phyloP scores from a whole-genome alignment of 352 stramenopile genomes.

The Salisapilia sapeloensis region DNA sequence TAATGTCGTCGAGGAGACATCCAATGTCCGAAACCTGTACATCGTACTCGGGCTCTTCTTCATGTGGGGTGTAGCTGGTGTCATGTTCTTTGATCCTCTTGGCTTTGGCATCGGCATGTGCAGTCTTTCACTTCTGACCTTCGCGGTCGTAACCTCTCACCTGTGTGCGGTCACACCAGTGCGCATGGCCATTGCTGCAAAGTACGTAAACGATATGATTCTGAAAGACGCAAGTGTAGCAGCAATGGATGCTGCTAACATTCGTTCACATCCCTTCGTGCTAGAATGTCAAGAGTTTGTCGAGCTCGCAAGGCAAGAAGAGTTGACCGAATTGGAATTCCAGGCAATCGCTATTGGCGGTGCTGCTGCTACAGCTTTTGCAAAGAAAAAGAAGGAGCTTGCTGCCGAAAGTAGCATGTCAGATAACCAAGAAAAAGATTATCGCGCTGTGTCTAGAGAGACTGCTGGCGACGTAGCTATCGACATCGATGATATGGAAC shows the following conservation, averaged over 20 bases:
- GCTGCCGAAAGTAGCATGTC: slow-evolving; percentile 3
- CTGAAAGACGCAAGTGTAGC: slow-evolving; percentile 68
- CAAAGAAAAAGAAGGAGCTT: slow-evolving; percentile 24
- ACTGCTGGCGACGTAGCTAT: slow-evolving; percentile 40
- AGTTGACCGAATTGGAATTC: slow-evolving; percentile 69
- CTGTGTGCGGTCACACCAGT: slow-evolving; percentile 72
- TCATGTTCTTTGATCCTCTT: slow-evolving; percentile 84
- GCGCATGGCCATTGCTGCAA: slow-evolving; percentile 72
- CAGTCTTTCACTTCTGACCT: slow-evolving; percentile 64
- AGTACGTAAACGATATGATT: slow-evolving; percentile 82
- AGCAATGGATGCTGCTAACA: slow-evolving; percentile 45
- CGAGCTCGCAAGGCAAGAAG: slow-evolving; percentile 44
- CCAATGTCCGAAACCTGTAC: slow-evolving; percentile 49
- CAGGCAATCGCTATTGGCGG: slow-evolving; percentile 63
- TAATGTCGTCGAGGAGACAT: slow-evolving; percentile 81
- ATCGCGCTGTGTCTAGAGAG: slow-evolving; percentile 5
- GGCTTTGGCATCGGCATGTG: slow-evolving; percentile 78
- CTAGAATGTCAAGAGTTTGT: slow-evolving; percentile 69
- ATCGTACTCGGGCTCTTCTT: slow-evolving; percentile 53
- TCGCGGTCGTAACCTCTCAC: slow-evolving; percentile 58
- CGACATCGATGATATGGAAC: slow-evolving; percentile 46
- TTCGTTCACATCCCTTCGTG: slow-evolving; percentile 44
- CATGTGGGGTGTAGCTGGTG: slow-evolving; percentile 69
- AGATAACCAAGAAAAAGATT: slow-evolving; percentile 7
- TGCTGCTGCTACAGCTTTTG: slow-evolving; percentile 10